Evolutionary conservation across 2,329 filamentous ascomycete species (phyloP).

Genomic region (Aspergillus quadricinctus): DNA sequence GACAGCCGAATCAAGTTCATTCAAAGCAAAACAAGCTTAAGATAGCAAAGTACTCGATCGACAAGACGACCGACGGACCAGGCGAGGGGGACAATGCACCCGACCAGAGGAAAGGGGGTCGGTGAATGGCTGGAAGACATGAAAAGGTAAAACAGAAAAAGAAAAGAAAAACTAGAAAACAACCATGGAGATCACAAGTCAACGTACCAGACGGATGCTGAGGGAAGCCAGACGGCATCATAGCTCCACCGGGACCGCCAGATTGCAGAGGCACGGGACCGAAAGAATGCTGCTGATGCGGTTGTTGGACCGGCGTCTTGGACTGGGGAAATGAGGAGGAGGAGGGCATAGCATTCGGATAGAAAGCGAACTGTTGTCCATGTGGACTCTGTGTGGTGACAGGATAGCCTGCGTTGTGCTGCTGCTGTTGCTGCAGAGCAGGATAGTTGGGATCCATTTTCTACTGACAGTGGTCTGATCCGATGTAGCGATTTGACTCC

Average conservation of each 20-base stretch:
- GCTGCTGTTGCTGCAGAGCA: constrained; percentile 13
- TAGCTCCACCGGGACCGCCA: constrained; percentile 32
- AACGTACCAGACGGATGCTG: constrained; percentile 34
- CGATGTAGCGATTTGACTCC: neutral
- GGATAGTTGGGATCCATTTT: constrained; percentile 31
- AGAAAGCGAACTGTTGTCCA: constrained; percentile 30
- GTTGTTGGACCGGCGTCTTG: constrained; percentile 27
- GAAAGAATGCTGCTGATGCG: constrained; percentile 32
- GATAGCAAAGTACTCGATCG: neutral
- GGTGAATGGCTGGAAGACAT: neutral
- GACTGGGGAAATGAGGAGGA: constrained; percentile 25
- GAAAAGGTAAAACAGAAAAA: constrained; percentile 11
- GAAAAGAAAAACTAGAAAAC: constrained; percentile 9
- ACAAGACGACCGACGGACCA: neutral
- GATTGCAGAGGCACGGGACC: constrained; percentile 33
- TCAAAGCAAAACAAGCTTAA: neutral
- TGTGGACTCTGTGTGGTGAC: constrained; percentile 30
- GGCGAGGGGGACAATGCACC: neutral
- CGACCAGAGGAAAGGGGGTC: constrained; percentile 3
- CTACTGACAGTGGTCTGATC: neutral
- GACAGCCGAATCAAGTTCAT: neutral
- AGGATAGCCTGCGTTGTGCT: constrained; percentile 28
- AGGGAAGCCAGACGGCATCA: constrained; percentile 35
- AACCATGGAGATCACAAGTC: constrained; percentile 2
- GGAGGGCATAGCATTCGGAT: constrained; percentile 28